Evolutionary conservation across 345 rosid species (phyloP).

Genomic region (Euphorbia lathyris): DNA sequence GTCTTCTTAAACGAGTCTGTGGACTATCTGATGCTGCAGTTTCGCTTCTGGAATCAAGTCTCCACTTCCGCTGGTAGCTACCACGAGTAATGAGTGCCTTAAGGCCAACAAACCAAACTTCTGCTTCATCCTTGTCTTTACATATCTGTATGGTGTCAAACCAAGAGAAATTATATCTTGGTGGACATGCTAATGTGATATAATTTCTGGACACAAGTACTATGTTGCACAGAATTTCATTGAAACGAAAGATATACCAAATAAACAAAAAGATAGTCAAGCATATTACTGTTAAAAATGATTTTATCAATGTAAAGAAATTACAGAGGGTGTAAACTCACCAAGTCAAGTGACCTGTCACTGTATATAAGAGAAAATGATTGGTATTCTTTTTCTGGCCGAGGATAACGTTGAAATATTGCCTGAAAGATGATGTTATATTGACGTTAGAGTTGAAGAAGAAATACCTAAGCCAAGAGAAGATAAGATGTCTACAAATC

Average conservation of each 20-base stretch:
- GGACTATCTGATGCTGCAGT: conserved; percentile 49
- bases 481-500: neutral
- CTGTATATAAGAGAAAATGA: conserved; percentile 32
- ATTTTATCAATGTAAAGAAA: neutral
- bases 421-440: conserved; percentile 20
- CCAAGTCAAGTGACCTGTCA: conserved; percentile 36
- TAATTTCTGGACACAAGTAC: neutral
- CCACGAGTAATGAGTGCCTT: conserved; percentile 56
- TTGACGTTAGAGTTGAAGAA: neutral
- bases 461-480: neutral
- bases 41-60: conserved; percentile 45
- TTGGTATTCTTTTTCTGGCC: conserved; percentile 35
- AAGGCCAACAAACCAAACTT: conserved; percentile 86
- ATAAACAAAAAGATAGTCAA: neutral
- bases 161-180: neutral
- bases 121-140: conserved; percentile 97
- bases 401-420: conserved; percentile 33
- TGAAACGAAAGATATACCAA: neutral
- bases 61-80: conserved; percentile 47
- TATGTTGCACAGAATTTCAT: neutral
- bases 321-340: neutral
- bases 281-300: neutral
- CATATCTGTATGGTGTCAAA: conserved; percentile 54
- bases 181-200: neutral
- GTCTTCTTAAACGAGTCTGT: conserved; percentile 32